Percentiles rank a stretch among this genome's conserved stretches.
These are phyloP conservation scores for Paracoccidioides brasiliensis DNA, from an alignment of 2,329 filamentous ascomycete species.

Conservation along the genomic window DNA sequence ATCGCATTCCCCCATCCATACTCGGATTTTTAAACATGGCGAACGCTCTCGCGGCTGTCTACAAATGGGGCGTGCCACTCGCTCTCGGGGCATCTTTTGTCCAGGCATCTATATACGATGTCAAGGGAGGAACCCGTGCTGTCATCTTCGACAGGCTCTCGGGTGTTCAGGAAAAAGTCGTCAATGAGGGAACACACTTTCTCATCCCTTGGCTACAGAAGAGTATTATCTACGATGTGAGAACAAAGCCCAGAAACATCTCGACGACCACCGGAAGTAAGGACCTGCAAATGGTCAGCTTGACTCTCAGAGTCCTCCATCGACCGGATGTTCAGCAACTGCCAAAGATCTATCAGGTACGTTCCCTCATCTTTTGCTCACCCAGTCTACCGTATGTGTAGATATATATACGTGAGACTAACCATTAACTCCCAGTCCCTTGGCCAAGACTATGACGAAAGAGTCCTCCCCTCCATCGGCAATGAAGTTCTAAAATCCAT, in stretches of 20 bases:
- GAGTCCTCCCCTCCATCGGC: slow-evolving; percentile 93
- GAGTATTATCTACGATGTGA: slow-evolving; percentile 90
- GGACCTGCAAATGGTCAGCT: slow-evolving; percentile 98
- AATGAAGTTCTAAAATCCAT: slow-evolving; percentile 99
- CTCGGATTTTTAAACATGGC: slow-evolving; percentile 32
- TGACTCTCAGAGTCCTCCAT: slow-evolving; percentile 91
- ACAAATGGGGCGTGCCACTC: slow-evolving; percentile 52
- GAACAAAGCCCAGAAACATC: slow-evolving; percentile 94
- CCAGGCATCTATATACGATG: slow-evolving; percentile 85
- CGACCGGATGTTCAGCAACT: slow-evolving; percentile 83
- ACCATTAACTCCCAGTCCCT: slow-evolving; percentile 56
- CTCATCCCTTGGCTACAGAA: slow-evolving; percentile 90
- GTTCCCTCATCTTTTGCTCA: slow-evolving; percentile 12
- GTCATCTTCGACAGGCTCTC: slow-evolving; percentile 94
- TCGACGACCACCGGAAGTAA: slow-evolving; percentile 95
- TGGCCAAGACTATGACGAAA: slow-evolving; percentile 95
- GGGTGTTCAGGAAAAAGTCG: slow-evolving; percentile 83
- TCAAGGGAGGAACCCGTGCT: slow-evolving; percentile 83
- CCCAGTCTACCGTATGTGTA: too few relatives aligned
- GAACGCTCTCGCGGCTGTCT: slow-evolving; percentile 24
- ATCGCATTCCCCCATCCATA: slow-evolving; percentile 3
- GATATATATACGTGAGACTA: background rate
- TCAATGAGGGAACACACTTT: slow-evolving; percentile 96
- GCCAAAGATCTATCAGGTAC: slow-evolving; percentile 96
- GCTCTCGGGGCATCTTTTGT: slow-evolving; percentile 52